Conservation (phyloP, 2,329 filamentous ascomycete species). For the Celoporthe dispersa region DNA sequence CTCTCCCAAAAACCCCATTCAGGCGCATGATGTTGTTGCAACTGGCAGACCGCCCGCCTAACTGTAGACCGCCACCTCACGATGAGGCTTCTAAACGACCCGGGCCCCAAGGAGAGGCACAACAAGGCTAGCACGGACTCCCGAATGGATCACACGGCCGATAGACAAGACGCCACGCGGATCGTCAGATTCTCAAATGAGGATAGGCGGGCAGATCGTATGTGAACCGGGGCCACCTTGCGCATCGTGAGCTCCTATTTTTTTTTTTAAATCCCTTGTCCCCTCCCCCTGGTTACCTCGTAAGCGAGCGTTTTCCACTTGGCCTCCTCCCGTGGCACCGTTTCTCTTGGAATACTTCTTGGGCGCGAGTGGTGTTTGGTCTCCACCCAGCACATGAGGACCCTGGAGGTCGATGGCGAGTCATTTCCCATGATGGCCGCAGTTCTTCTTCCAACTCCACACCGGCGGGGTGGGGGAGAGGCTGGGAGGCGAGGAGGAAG, state of each 20-base stretch:
- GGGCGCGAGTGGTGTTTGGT: not conserved
- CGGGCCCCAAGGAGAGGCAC: not conserved
- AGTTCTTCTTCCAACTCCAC: not conserved
- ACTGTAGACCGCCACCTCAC: not conserved
- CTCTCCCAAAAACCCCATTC: not conserved
- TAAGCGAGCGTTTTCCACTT: not conserved
- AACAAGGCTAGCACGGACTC: slow-evolving; percentile 6
- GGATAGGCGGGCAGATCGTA: slow-evolving; percentile 3
- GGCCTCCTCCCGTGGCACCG: not conserved
- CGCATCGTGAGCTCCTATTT: not conserved
- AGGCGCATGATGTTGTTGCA: not conserved
- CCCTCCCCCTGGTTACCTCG: not conserved
- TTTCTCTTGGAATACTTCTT: not conserved
- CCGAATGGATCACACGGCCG: not conserved
- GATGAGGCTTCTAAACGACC: not conserved
- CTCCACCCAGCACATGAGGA: not conserved
- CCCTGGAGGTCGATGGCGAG: not conserved
- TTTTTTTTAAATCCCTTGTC: too few species aligned
- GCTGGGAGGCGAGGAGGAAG: not conserved
- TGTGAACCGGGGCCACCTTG: not conserved
- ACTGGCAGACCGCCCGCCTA: not conserved
- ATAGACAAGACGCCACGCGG: not conserved
- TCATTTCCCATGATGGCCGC: not conserved
- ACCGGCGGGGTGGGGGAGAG: not conserved
- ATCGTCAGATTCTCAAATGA: slow-evolving; percentile 2